These are phyloP conservation scores for Hypoxylon cercidicola DNA, from an alignment of 495 filamentous ascomycete species.

Conservation along the genomic window DNA sequence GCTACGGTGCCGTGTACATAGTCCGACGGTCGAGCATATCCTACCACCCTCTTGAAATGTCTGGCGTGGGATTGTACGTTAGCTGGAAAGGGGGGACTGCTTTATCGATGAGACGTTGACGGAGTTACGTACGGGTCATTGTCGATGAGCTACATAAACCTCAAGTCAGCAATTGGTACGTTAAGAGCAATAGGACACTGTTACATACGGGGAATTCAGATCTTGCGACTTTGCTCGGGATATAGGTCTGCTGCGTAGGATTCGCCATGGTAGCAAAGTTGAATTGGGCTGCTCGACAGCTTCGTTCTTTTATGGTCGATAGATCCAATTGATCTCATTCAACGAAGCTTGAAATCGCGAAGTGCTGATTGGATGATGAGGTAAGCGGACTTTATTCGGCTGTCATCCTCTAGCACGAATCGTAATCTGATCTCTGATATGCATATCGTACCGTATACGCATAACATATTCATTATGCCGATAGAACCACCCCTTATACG, in stretches of 20 bases:
- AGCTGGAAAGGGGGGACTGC: background rate
- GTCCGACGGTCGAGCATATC: constrained; percentile 86
- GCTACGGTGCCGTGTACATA: constrained; percentile 75
- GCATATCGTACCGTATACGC: too few relatives aligned
- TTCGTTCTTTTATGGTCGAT: constrained; percentile 21
- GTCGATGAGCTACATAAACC: constrained; percentile 82
- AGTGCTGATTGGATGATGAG: constrained; percentile 26
- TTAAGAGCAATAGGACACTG: constrained; percentile 29
- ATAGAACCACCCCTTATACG: too few relatives aligned
- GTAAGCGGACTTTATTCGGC: constrained; percentile 44
- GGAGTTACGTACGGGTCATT: constrained; percentile 84
- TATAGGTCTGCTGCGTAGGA: constrained; percentile 65
- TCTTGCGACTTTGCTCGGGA: constrained; percentile 77
- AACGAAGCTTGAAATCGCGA: constrained; percentile 31
- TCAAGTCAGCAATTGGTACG: constrained; percentile 14
- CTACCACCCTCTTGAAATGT: constrained; percentile 86
- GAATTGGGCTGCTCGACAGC: constrained; percentile 46
- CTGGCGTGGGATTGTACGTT: constrained; percentile 56
- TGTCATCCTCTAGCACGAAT: too few relatives aligned
- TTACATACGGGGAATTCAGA: constrained; percentile 84
- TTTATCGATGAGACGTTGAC: background rate
- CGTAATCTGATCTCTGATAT: too few relatives aligned
- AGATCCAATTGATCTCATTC: constrained; percentile 33
- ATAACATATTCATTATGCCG: too few relatives aligned
- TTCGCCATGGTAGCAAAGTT: constrained; percentile 65